phyloP scores from a whole-genome alignment of 192 early-diverging fungal genomes.

The Umbelopsis sp. region DNA sequence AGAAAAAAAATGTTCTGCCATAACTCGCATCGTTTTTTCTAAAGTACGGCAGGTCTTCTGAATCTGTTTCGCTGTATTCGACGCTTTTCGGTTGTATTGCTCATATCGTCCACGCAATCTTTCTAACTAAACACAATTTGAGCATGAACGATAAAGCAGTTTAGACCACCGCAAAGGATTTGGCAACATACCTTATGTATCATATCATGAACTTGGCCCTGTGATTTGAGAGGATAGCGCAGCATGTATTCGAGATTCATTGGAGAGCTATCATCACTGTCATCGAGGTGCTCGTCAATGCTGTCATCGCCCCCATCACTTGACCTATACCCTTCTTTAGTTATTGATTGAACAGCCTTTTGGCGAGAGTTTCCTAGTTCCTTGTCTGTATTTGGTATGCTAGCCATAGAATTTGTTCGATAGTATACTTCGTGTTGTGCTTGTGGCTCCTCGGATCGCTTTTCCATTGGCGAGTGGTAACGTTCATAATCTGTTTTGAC shows the following conservation, averaged over 20 bases:
- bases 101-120: background rate
- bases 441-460: no score
- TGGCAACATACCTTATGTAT: background rate
- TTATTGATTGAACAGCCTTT: no score
- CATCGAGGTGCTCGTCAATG: background rate
- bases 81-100: background rate
- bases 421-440: no score
- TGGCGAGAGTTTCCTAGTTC: no score
- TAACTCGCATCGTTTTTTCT: background rate
- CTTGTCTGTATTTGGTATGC: no score
- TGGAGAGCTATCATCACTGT: background rate
- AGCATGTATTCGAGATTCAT: background rate
- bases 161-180: background rate
- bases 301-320: background rate
- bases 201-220: conserved; percentile 9
- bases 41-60: conserved; percentile 3
- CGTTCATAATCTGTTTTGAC: no score
- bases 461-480: no score
- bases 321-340: no score
- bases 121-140: background rate
- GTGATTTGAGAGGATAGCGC: background rate
- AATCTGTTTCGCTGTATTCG: background rate
- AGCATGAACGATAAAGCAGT: background rate
- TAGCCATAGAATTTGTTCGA: no score
- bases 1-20: background rate